A percentile compares a stretch with the other conserved stretches of the same genome.
phyloP scores from a whole-genome alignment of 2,329 filamentous ascomycete genomes.

The Aspergillus fructus region DNA sequence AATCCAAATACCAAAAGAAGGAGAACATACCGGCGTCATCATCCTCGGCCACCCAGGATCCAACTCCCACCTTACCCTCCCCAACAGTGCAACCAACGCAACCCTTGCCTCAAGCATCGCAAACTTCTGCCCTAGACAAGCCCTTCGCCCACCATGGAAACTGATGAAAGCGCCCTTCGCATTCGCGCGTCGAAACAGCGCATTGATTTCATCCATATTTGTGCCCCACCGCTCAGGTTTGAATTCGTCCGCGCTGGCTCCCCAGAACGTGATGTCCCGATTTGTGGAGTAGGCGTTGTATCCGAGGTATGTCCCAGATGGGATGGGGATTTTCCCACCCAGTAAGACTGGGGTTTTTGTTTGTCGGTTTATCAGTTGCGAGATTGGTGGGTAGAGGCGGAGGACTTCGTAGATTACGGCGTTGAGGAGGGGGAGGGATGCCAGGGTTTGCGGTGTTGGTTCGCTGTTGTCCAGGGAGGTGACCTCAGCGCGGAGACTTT shows the following conservation, averaged over 20 bases:
- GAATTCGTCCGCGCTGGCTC: slow-evolving; percentile 37
- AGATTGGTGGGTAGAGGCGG: slow-evolving; percentile 48
- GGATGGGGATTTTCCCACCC: slow-evolving; percentile 24
- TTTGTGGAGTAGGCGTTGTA: slow-evolving; percentile 39
- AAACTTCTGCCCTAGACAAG: neutral
- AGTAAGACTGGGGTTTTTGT: slow-evolving; percentile 29
- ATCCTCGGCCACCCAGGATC: neutral
- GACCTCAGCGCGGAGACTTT: neutral
- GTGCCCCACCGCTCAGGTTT: slow-evolving; percentile 41
- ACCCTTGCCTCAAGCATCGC: neutral
- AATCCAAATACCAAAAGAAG: no score
- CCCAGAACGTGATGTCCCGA: slow-evolving; percentile 33
- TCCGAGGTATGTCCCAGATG: slow-evolving; percentile 34
- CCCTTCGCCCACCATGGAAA: neutral
- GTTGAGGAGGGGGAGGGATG: slow-evolving; percentile 37
- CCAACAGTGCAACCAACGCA: neutral
- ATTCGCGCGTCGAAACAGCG: neutral
- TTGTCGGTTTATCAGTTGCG: slow-evolving; percentile 47
- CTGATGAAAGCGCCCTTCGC: neutral
- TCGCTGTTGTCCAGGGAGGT: neutral
- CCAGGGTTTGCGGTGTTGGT: neutral
- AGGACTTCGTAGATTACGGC: slow-evolving; percentile 45
- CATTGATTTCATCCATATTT: slow-evolving; percentile 15
- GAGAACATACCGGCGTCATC: neutral
- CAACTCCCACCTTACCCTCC: neutral